phyloP scores from a whole-genome alignment of 441 rosid genomes.

The Bocquillonia castaneifolia region DNA sequence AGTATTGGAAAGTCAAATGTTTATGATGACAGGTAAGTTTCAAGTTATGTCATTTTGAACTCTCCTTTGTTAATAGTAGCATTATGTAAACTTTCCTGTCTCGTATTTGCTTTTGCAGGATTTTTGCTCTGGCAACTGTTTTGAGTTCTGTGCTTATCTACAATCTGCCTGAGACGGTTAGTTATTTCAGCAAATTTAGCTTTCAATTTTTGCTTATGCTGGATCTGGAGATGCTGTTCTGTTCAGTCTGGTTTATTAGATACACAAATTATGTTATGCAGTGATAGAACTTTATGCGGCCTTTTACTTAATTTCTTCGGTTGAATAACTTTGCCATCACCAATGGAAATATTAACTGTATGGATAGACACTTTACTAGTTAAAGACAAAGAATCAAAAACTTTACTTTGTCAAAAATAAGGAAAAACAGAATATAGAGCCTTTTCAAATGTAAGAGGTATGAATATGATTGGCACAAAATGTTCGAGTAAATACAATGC shows the following conservation, averaged over 20 bases:
- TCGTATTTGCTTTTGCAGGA: constrained; percentile 48
- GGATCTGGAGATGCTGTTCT: not conserved
- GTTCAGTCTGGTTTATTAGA: constrained; percentile 3
- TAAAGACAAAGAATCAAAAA: too few relatives aligned
- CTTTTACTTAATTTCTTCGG: not conserved
- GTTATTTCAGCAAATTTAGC: constrained; percentile 28
- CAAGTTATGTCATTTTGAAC: not conserved
- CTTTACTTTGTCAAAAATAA: too few relatives aligned
- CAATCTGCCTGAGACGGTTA: constrained; percentile 93
- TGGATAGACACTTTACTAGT: not conserved
- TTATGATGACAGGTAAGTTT: constrained; percentile 83
- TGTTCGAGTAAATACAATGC: too few relatives aligned
- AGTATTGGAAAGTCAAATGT: constrained; percentile 99
- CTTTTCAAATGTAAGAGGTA: too few relatives aligned
- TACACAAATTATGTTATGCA: not conserved
- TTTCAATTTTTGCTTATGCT: not conserved
- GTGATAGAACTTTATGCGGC: not conserved
- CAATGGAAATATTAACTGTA: not conserved
- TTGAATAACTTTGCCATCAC: not conserved
- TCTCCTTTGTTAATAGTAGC: constrained; percentile 11
- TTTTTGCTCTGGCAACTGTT: constrained; percentile 94
- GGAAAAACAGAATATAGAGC: too few relatives aligned
- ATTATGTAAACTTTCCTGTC: constrained; percentile 13
- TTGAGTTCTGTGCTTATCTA: constrained; percentile 92
- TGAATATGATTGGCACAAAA: too few relatives aligned